These are phyloP conservation scores for Trypanosoma brucei DNA, from an alignment of 208 protist genomes.

Conservation along the genomic window DNA sequence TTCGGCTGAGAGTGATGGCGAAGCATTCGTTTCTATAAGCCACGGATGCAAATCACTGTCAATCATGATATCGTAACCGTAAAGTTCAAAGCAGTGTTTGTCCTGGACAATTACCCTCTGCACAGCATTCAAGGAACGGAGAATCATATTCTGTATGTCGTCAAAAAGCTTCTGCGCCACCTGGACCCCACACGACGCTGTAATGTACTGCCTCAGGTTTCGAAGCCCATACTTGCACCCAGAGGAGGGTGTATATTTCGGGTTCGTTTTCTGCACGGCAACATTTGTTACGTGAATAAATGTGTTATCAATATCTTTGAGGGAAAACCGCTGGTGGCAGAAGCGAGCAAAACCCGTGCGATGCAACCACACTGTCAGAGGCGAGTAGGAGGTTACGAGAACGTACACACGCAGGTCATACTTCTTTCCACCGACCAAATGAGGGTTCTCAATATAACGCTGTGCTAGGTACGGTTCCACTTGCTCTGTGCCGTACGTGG, in stretches of 20 bases:
- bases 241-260: conserved; percentile 82
- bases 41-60: conserved; percentile 80
- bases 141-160: conserved; percentile 91
- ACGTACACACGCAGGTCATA: conserved; percentile 93
- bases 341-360: conserved; percentile 91
- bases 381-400: conserved; percentile 80
- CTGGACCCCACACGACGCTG: conserved; percentile 75
- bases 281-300: conserved; percentile 97
- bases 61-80: conserved; percentile 92
- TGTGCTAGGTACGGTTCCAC: conserved; percentile 86
- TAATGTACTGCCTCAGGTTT: conserved; percentile 75
- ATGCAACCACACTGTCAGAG: conserved; percentile 88
- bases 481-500: conserved; percentile 33
- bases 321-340: conserved; percentile 88
- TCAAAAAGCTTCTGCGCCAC: conserved; percentile 86
- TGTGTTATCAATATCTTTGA: conserved; percentile 89
- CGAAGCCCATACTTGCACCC: conserved; percentile 86
- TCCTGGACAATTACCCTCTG: conserved; percentile 77
- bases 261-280: conserved; percentile 94
- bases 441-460: conserved; percentile 89
- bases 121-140: conserved; percentile 76
- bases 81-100: conserved; percentile 89
- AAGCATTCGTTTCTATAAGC: conserved; percentile 91
- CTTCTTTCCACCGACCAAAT: conserved; percentile 91
- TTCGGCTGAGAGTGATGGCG: conserved; percentile 90